Base-by-base conservation (phyloP, 768 basidiomycete genomes). In the Pleurotus platypus region DNA sequence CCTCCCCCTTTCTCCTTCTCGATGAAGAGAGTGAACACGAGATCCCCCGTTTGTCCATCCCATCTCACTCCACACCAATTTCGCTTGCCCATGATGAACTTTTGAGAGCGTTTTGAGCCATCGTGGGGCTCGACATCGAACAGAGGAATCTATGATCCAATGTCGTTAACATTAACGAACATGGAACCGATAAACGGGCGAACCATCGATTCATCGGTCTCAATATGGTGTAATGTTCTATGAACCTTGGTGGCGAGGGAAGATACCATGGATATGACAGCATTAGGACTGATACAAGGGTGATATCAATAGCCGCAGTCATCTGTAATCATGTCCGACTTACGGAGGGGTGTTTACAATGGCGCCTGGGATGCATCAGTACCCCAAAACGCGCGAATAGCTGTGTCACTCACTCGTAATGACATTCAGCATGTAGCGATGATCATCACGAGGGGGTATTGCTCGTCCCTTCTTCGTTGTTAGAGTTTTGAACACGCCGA, bases 331-430 rank as follows among this genome's bases (percentile, higher is more conserved):
- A 35, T 35, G 30, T 35, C 30, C 6, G 8, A 76, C 89, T 67
- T 66, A 88, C 89, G 96, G 94, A 4, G 80, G 80, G 0, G 96
- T 97, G 67, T 97, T 96, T 48, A 99, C 96, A 61, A 99, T 98
- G 12, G 96, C 96, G 64, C 85, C 85, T 86, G 51, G 6, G n/a
- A 42, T 60, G 40, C 62, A 37, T 26, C 26, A 26, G 43, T 20
- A 58, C 59, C 30, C 55, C 35, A 37, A 56, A 39, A n/a, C 27
- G 18, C 4, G 9, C 38, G 46, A 30, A 56, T 35, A 37, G 30
- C 39, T 62, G 11, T 38, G 15, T 43, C 13, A 72, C 82, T 60
- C 63, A 87, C 92, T 93, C 4, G 90, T 85, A 7, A 92, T 81
- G 35, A 94, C 74, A 62, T 96, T 95, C 47, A 95, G 67, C 94